phyloP scores from a whole-genome alignment of 768 basidiomycete genomes.

The Lactifluus volemus region DNA sequence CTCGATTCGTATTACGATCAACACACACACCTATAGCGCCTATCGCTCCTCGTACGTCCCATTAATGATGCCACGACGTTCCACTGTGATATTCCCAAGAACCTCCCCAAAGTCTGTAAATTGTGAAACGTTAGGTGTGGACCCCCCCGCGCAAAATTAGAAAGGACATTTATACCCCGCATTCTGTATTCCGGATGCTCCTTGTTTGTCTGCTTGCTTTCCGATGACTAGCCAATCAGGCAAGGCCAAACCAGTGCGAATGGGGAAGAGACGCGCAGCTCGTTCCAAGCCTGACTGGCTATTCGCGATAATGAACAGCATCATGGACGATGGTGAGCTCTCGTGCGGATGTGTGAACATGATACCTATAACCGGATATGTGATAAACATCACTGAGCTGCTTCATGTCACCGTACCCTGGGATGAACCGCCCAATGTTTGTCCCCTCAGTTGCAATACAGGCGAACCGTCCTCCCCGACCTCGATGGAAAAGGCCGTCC shows the following conservation, averaged over 20 bases:
- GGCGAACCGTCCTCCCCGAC: constrained; percentile 2
- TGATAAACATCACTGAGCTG: not conserved
- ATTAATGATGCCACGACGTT: constrained; percentile 26
- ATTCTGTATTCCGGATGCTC: constrained; percentile 65
- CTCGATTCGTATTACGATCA: constrained; percentile 34
- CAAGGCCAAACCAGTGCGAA: constrained; percentile 67
- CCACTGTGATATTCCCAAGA: constrained; percentile 30
- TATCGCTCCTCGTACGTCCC: constrained; percentile 26
- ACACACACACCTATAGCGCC: constrained; percentile 31
- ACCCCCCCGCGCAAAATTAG: constrained; percentile 1
- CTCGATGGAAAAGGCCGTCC: constrained; percentile 19
- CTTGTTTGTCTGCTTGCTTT: constrained; percentile 41
- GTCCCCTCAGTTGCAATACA: constrained; percentile 8
- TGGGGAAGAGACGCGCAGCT: constrained; percentile 65
- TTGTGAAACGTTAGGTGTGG: constrained; percentile 14
- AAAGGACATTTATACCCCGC: constrained; percentile 54
- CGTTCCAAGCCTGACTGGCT: constrained; percentile 55
- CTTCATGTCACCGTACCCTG: constrained; percentile 19
- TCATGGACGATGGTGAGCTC: constrained; percentile 24
- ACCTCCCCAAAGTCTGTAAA: constrained; percentile 27
- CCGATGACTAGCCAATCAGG: constrained; percentile 74
- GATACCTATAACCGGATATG: constrained; percentile 30
- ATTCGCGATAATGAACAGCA: constrained; percentile 54
- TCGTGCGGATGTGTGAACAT: constrained; percentile 67
- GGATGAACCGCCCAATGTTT: not conserved